Evolutionary conservation across 2,329 filamentous ascomycete genomes (phyloP), one percentile per base, ranked within the genome.

Genomic region (Fusarium mangiferae): DNA sequence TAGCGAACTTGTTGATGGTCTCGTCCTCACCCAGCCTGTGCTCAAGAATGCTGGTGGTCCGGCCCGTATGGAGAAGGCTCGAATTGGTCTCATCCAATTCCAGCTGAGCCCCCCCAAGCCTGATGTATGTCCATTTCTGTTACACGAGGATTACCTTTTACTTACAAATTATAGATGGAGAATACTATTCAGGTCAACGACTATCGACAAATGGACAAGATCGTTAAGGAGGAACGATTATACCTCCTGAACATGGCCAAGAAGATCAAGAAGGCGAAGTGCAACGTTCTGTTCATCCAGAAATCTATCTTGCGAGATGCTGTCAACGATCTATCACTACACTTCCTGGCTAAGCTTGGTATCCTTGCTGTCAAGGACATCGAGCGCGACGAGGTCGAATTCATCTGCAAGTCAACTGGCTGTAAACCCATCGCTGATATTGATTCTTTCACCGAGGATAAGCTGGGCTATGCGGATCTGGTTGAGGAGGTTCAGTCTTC

Each of bases 211-310:
- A 99, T 99, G 96, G 96, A 99, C 88, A 99, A 98, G 90, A 99
- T 99, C 76, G 90, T 99, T 78, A 99, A 99, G 87, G 96, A 99
- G 86, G 96, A 99, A 87, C 94, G 96, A 77, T 94, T 96, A 78
- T 99, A 99, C 85, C 90, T 99, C 74, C 90, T 99, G 67, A 98
- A 98, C 88, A 94, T 99, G 91, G 95, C 97, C 82, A 98, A 99
- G 90, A 99, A 98, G 90, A 99, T 99, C 85, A 98, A 98, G 87
- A 99, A 98, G 89, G 95, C 96, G 77, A 99, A 98, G 88, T 99
- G 96, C 87, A 99, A 99, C 80, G 96, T 99, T 48, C 91, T 98
- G 49, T 88, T 99, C 77, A 98, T 99, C 78, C 96, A 99, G 82
- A 99, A 99, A 86, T 98, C 96, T 20, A 99, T 99, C 78, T 91